phyloP scores from a whole-genome alignment of 768 basidiomycete species.

The Tulasnella sp. region DNA sequence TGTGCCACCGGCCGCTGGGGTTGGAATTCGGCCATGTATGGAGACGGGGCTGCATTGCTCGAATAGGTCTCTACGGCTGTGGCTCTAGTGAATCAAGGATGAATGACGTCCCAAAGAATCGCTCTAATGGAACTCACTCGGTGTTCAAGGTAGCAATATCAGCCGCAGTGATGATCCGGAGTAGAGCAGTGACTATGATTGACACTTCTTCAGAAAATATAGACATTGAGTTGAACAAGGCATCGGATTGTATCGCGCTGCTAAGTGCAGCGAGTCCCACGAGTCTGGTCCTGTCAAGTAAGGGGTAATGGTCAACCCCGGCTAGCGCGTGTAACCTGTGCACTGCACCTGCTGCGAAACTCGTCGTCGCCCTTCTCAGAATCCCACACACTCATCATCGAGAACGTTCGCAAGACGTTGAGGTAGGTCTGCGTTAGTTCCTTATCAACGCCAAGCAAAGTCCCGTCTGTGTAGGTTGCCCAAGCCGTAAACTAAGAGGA shows the following conservation, averaged over 20 bases:
- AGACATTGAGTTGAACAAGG: conserved; percentile 55
- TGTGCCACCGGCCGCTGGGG: conserved; percentile 58
- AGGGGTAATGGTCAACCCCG: background rate
- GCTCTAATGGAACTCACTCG: conserved; percentile 39
- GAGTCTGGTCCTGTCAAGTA: conserved; percentile 51
- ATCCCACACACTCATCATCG: conserved; percentile 42
- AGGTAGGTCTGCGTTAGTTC: conserved; percentile 58
- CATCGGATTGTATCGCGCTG: conserved; percentile 72
- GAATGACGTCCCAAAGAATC: background rate
- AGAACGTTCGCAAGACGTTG: conserved; percentile 50
- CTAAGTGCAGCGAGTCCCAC: conserved; percentile 76
- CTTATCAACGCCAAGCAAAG: conserved; percentile 66
- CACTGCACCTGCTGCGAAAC: conserved; percentile 51
- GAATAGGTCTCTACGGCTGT: conserved; percentile 30
- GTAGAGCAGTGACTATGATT: conserved; percentile 56
- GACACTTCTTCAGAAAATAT: conserved; percentile 64
- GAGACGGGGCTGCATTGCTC: conserved; percentile 45
- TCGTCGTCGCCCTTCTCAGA: conserved; percentile 49
- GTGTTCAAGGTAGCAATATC: conserved; percentile 47
- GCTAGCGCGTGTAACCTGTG: background rate
- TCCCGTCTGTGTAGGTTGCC: conserved; percentile 84
- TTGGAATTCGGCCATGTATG: conserved; percentile 75
- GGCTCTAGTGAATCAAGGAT: conserved; percentile 33
- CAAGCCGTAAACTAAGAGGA: conserved; percentile 68
- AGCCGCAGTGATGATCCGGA: conserved; percentile 54